Evolutionary conservation across 805 yeast genomes (phyloP).

Genomic region (Yamadazyma paraphyllophila): DNA sequence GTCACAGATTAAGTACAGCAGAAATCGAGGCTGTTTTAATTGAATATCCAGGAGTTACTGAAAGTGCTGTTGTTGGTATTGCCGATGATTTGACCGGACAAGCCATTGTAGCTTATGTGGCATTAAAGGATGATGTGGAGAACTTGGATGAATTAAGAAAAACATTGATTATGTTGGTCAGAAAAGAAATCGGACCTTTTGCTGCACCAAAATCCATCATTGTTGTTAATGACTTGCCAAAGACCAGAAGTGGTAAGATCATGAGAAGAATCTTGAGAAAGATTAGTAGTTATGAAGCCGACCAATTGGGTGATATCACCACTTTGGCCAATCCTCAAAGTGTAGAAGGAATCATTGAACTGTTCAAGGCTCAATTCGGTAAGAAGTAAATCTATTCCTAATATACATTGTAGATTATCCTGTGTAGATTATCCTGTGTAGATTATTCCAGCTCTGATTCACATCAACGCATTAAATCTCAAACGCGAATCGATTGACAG

Average conservation of each 20-base stretch:
- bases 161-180: constrained; percentile 64
- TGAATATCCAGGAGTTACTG: constrained; percentile 69
- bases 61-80: constrained; percentile 82
- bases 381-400: constrained; percentile 28
- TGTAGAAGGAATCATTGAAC: constrained; percentile 61
- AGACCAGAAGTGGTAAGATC: constrained; percentile 83
- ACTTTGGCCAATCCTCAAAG: constrained; percentile 76
- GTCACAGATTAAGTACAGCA: constrained; percentile 97
- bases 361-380: constrained; percentile 39
- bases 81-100: constrained; percentile 83
- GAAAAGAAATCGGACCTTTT: constrained; percentile 81
- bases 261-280: constrained; percentile 85
- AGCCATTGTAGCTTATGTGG: constrained; percentile 80
- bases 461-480: neutral
- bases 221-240: constrained; percentile 74
- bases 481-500: neutral
- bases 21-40: constrained; percentile 90
- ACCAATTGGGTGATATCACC: constrained; percentile 76
- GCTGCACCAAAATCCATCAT: constrained; percentile 80
- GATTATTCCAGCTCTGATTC: too few species aligned
- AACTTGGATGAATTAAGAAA: constrained; percentile 56
- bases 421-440: too few species aligned
- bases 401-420: too few species aligned
- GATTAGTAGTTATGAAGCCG: constrained; percentile 71
- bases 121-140: constrained; percentile 57